phyloP scores from a whole-genome alignment of 129 eudicot genomes.

The Helianthus tuberosus region DNA sequence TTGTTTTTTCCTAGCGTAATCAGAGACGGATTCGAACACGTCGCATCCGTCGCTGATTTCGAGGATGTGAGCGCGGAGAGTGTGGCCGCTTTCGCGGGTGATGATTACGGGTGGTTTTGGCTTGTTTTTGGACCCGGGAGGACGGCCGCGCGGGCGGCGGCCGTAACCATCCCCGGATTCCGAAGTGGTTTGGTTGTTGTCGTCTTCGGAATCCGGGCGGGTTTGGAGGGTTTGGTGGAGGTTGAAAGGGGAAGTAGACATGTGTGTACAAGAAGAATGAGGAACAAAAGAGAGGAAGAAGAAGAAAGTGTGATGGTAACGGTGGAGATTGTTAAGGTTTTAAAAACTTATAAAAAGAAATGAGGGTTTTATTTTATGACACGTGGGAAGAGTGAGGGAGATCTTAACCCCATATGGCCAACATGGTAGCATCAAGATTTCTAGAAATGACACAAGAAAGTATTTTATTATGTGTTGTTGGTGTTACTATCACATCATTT shows the following conservation, averaged over 20 bases:
- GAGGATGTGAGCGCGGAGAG: constrained; percentile 76
- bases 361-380: constrained; percentile 23
- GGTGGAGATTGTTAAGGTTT: constrained; percentile 17
- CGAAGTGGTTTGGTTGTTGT: constrained; percentile 33
- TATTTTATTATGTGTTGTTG: background rate
- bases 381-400: constrained; percentile 26
- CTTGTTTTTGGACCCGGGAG: constrained; percentile 77
- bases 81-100: constrained; percentile 72
- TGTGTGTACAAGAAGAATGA: constrained; percentile 16
- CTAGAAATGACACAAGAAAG: background rate
- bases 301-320: constrained; percentile 8
- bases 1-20: constrained; percentile 60
- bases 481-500: too few species aligned
- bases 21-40: constrained; percentile 64
- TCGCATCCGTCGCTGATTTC: constrained; percentile 71
- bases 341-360: constrained; percentile 4
- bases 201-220: constrained; percentile 55
- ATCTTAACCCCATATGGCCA: background rate
- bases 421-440: background rate
- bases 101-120: constrained; percentile 80
- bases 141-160: constrained; percentile 78
- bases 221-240: constrained; percentile 55
- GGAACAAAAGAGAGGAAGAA: constrained; percentile 3
- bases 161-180: constrained; percentile 37
- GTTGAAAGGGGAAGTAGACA: constrained; percentile 53